Percentiles rank a stretch among this genome's conserved stretches.
Evolutionary conservation across 2,329 filamentous ascomycete genomes (phyloP).

Genomic region (Aspergillus fructus): DNA sequence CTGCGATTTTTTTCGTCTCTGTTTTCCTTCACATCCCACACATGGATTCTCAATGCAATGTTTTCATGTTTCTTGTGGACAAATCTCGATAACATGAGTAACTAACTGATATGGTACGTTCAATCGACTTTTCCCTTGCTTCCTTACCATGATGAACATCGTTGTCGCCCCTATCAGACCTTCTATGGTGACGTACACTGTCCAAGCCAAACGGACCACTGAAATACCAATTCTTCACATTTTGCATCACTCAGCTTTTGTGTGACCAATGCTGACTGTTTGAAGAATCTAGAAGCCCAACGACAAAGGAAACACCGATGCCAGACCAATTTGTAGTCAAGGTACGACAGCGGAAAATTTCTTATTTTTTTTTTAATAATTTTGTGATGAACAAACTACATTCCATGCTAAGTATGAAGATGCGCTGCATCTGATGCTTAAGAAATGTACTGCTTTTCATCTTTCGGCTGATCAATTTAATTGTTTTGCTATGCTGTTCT

Average conservation of each 20-base stretch:
- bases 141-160: constrained; percentile 54
- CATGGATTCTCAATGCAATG: constrained; percentile 11
- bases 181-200: constrained; percentile 60
- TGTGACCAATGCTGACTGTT: constrained; percentile 26
- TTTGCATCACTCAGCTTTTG: constrained; percentile 3
- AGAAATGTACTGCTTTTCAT: constrained; percentile 63
- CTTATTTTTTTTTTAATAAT: constrained; percentile 16
- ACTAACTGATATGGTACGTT: constrained; percentile 30
- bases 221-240: constrained; percentile 31
- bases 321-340: background rate
- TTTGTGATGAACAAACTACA: constrained; percentile 55
- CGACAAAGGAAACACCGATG: background rate
- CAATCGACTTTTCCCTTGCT: constrained; percentile 8
- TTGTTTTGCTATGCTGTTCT: constrained; percentile 16
- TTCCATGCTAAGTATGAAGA: constrained; percentile 66
- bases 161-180: constrained; percentile 65
- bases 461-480: constrained; percentile 58
- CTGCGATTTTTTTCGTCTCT: constrained; percentile 24
- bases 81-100: background rate
- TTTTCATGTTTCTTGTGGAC: background rate
- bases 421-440: constrained; percentile 51
- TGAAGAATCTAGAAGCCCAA: constrained; percentile 16
- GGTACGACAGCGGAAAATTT: constrained; percentile 24
- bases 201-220: constrained; percentile 63
- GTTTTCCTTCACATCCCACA: constrained; percentile 18